Conservation (phyloP, 345 rosid genomes). For the Heritiera littoralis region DNA sequence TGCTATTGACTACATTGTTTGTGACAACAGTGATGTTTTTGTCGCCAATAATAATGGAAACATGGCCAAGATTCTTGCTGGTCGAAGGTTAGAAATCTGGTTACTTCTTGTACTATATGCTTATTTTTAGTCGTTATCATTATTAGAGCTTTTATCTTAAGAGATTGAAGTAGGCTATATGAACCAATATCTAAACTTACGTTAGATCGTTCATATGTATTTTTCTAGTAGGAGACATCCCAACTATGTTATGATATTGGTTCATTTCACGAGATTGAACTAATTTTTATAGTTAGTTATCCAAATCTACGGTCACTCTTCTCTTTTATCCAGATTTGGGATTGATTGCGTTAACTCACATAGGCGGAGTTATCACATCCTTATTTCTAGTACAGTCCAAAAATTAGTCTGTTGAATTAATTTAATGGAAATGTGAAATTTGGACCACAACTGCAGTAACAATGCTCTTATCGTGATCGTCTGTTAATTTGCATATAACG, state of each 20-base stretch:
- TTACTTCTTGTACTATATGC: background rate
- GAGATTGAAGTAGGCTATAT: too few species aligned
- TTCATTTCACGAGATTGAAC: too few species aligned
- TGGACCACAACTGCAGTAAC: background rate
- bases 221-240: too few species aligned
- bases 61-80: constrained; percentile 99
- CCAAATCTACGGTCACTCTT: too few species aligned
- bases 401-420: background rate
- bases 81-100: constrained; percentile 72
- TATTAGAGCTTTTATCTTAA: too few species aligned
- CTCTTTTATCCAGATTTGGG: too few species aligned
- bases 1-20: constrained; percentile 86
- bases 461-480: constrained; percentile 2
- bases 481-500: background rate
- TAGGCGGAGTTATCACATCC: background rate
- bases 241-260: too few species aligned
- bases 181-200: too few species aligned
- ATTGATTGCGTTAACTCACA: too few species aligned
- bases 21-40: constrained; percentile 94
- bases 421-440: constrained; percentile 3
- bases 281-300: too few species aligned
- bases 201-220: too few species aligned
- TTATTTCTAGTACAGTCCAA: constrained; percentile 4
- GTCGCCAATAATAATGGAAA: constrained; percentile 96
- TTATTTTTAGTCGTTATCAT: too few species aligned